A percentile compares a stretch with the other conserved stretches of the same genome.
These are phyloP conservation scores for Alternaria ethzedia DNA, from an alignment of 2,329 filamentous ascomycete genomes.

Conservation along the genomic window DNA sequence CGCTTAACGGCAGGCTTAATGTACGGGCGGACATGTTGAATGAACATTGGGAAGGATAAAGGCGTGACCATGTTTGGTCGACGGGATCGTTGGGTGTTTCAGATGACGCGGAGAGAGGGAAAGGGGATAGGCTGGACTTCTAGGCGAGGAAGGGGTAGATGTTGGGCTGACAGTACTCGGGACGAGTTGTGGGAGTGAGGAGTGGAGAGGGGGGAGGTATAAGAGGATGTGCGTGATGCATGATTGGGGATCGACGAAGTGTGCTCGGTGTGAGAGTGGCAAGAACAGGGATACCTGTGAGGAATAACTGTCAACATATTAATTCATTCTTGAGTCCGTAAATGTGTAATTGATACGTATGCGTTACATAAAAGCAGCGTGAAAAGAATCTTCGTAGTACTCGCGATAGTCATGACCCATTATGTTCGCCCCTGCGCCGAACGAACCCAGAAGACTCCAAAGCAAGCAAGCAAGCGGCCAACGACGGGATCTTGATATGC, in stretches of 20 bases:
- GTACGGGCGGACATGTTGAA: fast-evolving
- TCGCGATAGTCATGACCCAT: not conserved
- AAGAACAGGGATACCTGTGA: fast-evolving
- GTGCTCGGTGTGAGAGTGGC: not conserved
- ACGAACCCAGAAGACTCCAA: slow-evolving; percentile 5
- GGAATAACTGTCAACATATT: not conserved
- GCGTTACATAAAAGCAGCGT: slow-evolving; percentile 2
- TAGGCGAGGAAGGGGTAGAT: not conserved
- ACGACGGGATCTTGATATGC: slow-evolving; percentile 5
- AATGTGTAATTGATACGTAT: slow-evolving; percentile 3
- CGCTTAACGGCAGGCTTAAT: not conserved
- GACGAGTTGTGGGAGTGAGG: not conserved
- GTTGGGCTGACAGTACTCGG: not conserved
- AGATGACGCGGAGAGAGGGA: not conserved
- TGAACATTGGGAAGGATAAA: not conserved
- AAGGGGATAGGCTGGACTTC: not conserved
- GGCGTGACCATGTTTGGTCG: not conserved
- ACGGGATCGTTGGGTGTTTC: not conserved
- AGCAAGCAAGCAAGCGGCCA: not conserved
- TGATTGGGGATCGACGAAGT: not conserved
- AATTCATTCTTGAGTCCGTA: not conserved
- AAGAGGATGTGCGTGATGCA: not conserved
- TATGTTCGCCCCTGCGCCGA: slow-evolving; percentile 2
- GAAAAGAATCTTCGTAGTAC: not conserved
- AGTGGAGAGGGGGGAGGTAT: not conserved